Percentiles rank a stretch among this genome's conserved stretches.
Conservation (phyloP, 495 filamentous ascomycete species). For the Lichina pygmaea region DNA sequence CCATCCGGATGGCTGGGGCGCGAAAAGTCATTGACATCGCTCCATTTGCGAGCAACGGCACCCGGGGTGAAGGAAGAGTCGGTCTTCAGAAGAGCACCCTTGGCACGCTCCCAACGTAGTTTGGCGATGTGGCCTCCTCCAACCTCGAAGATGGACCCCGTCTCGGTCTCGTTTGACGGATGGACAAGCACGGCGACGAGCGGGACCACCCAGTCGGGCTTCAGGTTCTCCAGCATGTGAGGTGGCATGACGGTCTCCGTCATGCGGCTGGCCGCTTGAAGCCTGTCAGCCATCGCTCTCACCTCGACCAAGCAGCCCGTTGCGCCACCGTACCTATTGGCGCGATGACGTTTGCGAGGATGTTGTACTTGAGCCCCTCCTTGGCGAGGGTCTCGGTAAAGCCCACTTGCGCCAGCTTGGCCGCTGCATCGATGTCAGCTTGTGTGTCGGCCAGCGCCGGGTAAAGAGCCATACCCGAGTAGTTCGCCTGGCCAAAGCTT, state of each 20-base stretch:
- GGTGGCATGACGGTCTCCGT: slow-evolving; percentile 95
- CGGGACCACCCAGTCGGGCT: slow-evolving; percentile 90
- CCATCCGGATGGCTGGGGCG: slow-evolving; percentile 61
- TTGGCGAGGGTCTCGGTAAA: slow-evolving; percentile 97
- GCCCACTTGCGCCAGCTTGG: slow-evolving; percentile 85
- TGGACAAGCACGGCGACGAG: slow-evolving; percentile 77
- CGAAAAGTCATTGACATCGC: slow-evolving; percentile 66
- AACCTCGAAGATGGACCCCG: slow-evolving; percentile 74
- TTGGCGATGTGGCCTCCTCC: slow-evolving; percentile 87
- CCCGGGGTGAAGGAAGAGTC: slow-evolving; percentile 72
- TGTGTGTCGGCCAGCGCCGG: not conserved
- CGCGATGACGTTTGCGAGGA: slow-evolving; percentile 83
- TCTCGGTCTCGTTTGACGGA: slow-evolving; percentile 64
- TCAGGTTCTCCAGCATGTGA: slow-evolving; percentile 65
- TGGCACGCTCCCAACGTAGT: slow-evolving; percentile 82
- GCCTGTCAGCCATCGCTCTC: not conserved
- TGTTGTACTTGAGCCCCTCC: slow-evolving; percentile 97
- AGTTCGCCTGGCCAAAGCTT: slow-evolving; percentile 89
- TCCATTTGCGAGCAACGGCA: slow-evolving; percentile 72
- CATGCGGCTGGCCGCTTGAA: slow-evolving; percentile 73
- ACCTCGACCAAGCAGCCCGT: not conserved
- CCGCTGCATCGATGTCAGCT: slow-evolving; percentile 23
- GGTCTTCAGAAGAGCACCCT: slow-evolving; percentile 71
- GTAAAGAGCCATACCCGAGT: slow-evolving; percentile 31
- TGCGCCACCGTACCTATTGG: slow-evolving; percentile 34